phyloP scores from a whole-genome alignment of 1,284 basidiomycete genomes.

The Fomitopsis pinicola region DNA sequence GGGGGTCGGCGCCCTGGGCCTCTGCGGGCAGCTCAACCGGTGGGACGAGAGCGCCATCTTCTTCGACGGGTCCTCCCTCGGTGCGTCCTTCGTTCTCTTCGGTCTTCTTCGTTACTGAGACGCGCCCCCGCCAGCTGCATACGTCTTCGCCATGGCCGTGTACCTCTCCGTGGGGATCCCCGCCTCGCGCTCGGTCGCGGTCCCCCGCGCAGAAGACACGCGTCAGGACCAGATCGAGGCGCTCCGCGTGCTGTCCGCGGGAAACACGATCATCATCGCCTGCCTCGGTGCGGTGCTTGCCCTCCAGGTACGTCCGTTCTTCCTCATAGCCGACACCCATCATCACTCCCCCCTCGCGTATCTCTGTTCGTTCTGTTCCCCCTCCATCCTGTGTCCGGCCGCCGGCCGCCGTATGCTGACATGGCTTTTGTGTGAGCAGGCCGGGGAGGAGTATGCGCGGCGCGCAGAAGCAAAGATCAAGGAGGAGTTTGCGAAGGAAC shows the following conservation, averaged over 20 bases:
- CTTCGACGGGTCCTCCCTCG: slow-evolving; percentile 84
- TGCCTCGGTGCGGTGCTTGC: slow-evolving; percentile 60
- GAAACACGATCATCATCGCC: slow-evolving; percentile 77
- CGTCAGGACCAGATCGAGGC: slow-evolving; percentile 69
- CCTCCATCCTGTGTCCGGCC: slow-evolving; percentile 8
- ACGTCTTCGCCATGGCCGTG: slow-evolving; percentile 70
- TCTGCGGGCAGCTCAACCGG: slow-evolving; percentile 73
- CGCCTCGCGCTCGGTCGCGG: slow-evolving; percentile 67
- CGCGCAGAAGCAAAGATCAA: slow-evolving; percentile 47
- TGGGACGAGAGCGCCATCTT: slow-evolving; percentile 91
- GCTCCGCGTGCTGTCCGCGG: slow-evolving; percentile 75
- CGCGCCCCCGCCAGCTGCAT: slow-evolving; percentile 47
- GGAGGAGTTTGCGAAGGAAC: slow-evolving; percentile 44
- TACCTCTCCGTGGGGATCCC: slow-evolving; percentile 81
- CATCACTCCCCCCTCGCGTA: slow-evolving; percentile 6
- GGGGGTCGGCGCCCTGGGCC: slow-evolving; percentile 66
- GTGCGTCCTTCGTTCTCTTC: slow-evolving; percentile 37
- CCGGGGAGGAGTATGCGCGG: slow-evolving; percentile 81
- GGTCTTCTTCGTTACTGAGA: neutral
- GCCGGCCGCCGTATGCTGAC: slow-evolving; percentile 8
- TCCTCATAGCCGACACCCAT: slow-evolving; percentile 2
- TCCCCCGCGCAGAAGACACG: slow-evolving; percentile 52
- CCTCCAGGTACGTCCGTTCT: slow-evolving; percentile 56
- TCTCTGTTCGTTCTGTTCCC: slow-evolving; percentile 10
- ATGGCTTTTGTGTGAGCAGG: slow-evolving; percentile 38